phyloP scores from a whole-genome alignment of 2,329 filamentous ascomycete genomes.

The Didymellaceae sp. region DNA sequence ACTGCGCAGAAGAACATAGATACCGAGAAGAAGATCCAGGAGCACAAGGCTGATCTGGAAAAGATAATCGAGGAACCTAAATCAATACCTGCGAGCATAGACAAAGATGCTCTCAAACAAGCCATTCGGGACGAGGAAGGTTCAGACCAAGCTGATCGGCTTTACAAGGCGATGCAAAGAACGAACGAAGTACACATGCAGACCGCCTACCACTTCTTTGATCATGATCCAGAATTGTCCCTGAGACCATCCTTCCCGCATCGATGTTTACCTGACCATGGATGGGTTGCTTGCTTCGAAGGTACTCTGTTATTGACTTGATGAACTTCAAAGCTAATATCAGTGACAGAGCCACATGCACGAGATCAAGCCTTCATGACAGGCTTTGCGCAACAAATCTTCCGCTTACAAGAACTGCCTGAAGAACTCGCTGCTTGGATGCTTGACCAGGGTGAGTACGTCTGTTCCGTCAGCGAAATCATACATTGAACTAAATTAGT shows the following conservation, averaged over 20 bases:
- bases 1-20: conserved; percentile 32
- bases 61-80: conserved; percentile 22
- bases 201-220: conserved; percentile 64
- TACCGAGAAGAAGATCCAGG: conserved; percentile 35
- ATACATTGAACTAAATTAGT: conserved; percentile 31
- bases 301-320: too few species aligned
- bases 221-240: conserved; percentile 15
- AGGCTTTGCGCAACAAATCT: conserved; percentile 51
- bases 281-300: conserved; percentile 44
- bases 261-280: conserved; percentile 35
- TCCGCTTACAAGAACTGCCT: conserved; percentile 47
- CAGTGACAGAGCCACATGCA: conserved; percentile 20
- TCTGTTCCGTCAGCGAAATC: neutral
- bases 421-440: conserved; percentile 53
- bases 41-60: conserved; percentile 37
- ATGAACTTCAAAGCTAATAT: conserved; percentile 15
- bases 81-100: conserved; percentile 17
- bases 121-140: conserved; percentile 70
- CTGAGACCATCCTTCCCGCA: conserved; percentile 21
- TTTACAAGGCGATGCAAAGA: conserved; percentile 64
- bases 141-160: conserved; percentile 65
- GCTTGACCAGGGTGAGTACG: conserved; percentile 42
- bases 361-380: conserved; percentile 52
- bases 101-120: conserved; percentile 36
- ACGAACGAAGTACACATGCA: conserved; percentile 64